A percentile compares a stretch with the other conserved stretches of the same genome.
Conservation (phyloP, 371 early-diverging fungal species). For the Mucor circinelloides region DNA sequence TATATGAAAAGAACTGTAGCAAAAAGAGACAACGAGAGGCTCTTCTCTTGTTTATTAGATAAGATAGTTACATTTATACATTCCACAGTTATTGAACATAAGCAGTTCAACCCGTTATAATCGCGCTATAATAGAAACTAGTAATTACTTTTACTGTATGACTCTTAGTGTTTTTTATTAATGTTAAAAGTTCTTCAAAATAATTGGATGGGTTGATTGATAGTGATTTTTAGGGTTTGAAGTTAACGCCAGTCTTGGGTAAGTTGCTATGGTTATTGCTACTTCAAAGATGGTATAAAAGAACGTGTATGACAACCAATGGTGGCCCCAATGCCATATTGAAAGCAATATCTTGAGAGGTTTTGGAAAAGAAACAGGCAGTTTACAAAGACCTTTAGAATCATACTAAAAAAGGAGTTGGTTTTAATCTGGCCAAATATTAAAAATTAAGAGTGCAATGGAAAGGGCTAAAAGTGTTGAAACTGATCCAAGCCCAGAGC, state of each 20-base stretch:
- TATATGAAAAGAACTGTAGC: constrained; percentile 9
- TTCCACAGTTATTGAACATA: constrained; percentile 8
- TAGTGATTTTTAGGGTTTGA: no score
- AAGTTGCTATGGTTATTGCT: no score
- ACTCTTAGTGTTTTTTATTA: not conserved
- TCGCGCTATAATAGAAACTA: not conserved
- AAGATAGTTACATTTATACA: not conserved
- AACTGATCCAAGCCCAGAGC: constrained; percentile 16
- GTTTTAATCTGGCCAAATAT: not conserved
- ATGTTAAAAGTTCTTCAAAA: constrained; percentile 2
- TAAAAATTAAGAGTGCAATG: constrained; percentile 5
- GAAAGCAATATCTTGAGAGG: no score
- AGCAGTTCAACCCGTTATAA: not conserved
- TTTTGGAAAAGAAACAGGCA: no score
- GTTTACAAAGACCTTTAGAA: no score
- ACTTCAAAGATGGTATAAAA: no score
- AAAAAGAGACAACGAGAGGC: constrained; percentile 5
- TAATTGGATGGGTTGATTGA: not conserved
- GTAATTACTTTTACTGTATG: not conserved
- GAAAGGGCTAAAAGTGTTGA: constrained; percentile 5
- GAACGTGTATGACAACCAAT: no score
- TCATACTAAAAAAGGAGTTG: no score
- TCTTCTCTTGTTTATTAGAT: constrained; percentile 1
- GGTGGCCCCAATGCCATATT: no score
- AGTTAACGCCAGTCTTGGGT: no score